Evolutionary conservation across 768 basidiomycete species (phyloP), one percentile per base, ranked within the genome.

Genomic region (Hebeloma cylindrosporum): DNA sequence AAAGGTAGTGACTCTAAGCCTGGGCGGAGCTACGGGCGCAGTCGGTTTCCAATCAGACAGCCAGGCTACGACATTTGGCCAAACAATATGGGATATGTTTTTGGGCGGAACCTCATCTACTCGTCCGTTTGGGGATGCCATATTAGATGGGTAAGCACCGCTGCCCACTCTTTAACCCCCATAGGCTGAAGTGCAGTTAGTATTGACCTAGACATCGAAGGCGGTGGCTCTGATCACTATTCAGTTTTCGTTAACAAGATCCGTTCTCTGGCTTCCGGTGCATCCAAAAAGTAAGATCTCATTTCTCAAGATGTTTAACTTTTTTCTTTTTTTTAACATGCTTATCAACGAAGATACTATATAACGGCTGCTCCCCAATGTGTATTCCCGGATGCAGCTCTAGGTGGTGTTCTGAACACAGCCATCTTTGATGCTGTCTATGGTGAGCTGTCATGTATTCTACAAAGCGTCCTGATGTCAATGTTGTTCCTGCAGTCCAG

Each of bases 181-280:
- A 11, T 20, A 13, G n/a, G 14, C 40, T 7, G 17, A 20, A n/a
- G 18, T 14, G 17, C n/a, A 32, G 11, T 3, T 42, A 80, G 78
- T 21, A 63, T 87, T 50, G 86, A 89, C 60, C 70, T 89, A 23
- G 86, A 88, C 58, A 84, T 89, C 50, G 85, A 88, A 63, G 77
- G 80, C n/a, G 85, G 85, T 13, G 61, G 66, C 13, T 71, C 71
- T 17, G 59, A 63, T 4, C 65, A 72, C 27, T 83, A 80, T 52
- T 66, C 64, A 3, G 68, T 77, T 1, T 83, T 83, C 38, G 73
- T 85, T 27, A 80, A 72, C 47, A 60, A 69, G 43, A 74, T 85
- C 33, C 74, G 78, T 7, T 72, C 77, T 3, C 70, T 80, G 27
- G 62, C 76, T 20, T 67, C 60, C 39, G 70, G 72, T 25, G 72